Percentiles rank a stretch among this genome's conserved stretches.
phyloP scores from a whole-genome alignment of 2,329 filamentous ascomycete species.

The Pyricularia sp. region DNA sequence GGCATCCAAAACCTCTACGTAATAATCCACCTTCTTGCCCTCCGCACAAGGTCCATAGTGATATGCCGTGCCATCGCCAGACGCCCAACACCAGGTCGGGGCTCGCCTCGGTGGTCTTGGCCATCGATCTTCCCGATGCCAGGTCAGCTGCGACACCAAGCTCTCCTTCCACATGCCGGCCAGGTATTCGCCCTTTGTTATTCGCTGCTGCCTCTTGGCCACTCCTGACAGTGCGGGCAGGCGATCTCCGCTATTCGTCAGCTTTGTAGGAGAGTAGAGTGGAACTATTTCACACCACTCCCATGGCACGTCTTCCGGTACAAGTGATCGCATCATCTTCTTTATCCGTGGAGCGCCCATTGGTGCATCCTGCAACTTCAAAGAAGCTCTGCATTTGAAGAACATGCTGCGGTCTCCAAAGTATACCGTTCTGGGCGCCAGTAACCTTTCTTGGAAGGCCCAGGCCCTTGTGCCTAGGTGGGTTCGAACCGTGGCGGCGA shows the following conservation, averaged over 20 bases:
- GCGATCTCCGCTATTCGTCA: background rate
- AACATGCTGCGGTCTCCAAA: background rate
- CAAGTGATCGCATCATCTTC: no score
- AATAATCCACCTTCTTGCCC: background rate
- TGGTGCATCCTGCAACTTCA: background rate
- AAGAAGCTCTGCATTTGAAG: background rate
- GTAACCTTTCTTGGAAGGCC: background rate
- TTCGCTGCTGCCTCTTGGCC: background rate
- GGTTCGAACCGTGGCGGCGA: background rate
- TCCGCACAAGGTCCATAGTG: no score
- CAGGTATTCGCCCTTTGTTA: background rate
- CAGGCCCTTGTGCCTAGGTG: background rate
- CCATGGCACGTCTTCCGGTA: no score
- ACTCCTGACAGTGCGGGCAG: background rate
- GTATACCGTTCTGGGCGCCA: background rate
- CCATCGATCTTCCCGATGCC: background rate
- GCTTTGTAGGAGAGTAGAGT: background rate
- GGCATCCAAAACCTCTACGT: background rate
- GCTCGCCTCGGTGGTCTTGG: background rate
- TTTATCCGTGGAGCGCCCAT: no score
- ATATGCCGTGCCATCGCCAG: background rate
- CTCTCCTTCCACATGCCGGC: background rate
- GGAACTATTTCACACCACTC: no score
- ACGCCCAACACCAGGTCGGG: background rate
- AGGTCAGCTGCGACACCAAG: background rate